Evolutionary conservation across 2,329 filamentous ascomycete genomes (phyloP).

Genomic region (Fusarium virguliforme): DNA sequence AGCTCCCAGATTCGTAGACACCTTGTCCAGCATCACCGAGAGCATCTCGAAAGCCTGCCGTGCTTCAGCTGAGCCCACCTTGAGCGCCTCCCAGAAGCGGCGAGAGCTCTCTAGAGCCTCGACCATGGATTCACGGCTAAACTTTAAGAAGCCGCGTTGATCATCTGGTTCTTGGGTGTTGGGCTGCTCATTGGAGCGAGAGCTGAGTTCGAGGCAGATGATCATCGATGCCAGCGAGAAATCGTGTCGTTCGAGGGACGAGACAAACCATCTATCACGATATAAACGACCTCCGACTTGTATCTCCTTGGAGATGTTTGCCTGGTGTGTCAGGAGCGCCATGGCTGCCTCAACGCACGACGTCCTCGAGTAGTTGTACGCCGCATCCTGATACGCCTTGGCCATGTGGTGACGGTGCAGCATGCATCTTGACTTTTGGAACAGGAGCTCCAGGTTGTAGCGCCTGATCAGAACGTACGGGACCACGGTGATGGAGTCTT

Average conservation of each 20-base stretch:
- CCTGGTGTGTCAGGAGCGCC: slow-evolving; percentile 23
- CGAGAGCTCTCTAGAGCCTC: slow-evolving; percentile 31
- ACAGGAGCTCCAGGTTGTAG: slow-evolving; percentile 38
- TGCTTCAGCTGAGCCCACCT: slow-evolving; percentile 30
- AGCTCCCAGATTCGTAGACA: background rate
- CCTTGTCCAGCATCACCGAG: slow-evolving; percentile 33
- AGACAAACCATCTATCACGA: slow-evolving; percentile 38
- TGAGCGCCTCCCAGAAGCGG: slow-evolving; percentile 34
- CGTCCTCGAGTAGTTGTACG: slow-evolving; percentile 34
- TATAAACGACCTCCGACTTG: slow-evolving; percentile 32
- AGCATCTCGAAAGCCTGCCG: slow-evolving; percentile 37
- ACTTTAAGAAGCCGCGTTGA: slow-evolving; percentile 13
- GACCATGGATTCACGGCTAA: slow-evolving; percentile 18
- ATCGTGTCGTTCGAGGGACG: slow-evolving; percentile 36
- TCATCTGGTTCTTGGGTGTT: background rate
- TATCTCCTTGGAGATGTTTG: slow-evolving; percentile 36
- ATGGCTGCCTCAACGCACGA: slow-evolving; percentile 41
- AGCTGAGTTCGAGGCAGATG: slow-evolving; percentile 38
- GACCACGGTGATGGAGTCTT: slow-evolving; percentile 37
- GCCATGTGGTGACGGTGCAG: slow-evolving; percentile 42
- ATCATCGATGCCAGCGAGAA: slow-evolving; percentile 43
- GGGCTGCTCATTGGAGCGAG: background rate
- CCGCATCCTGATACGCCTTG: slow-evolving; percentile 29
- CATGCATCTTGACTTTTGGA: slow-evolving; percentile 37
- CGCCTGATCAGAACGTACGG: slow-evolving; percentile 34